Base-by-base conservation (phyloP, 2,329 filamentous ascomycete species). In the Penicillium verrucosum region DNA sequence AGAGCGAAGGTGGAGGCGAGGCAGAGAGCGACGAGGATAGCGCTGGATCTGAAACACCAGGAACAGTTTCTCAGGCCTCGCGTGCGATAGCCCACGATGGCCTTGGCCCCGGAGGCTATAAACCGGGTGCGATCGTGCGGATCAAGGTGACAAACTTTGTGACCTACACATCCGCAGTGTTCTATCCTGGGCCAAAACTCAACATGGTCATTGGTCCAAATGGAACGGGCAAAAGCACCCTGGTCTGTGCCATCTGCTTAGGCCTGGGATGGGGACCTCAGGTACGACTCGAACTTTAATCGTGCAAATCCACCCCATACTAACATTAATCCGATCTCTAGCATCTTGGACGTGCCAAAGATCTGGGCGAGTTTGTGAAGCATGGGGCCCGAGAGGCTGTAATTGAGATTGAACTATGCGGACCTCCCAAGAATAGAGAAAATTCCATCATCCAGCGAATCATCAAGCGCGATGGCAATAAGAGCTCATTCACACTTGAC, bases 121-220 rank as follows among this genome's bases (percentile, higher is more conserved):
- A 73, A 45, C 86, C 92, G 3, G 94, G 94, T 11, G 88, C 94
- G 10, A 95, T 99, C 64, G 86, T 97, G 47, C 85, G 92, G 36
- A 91, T 99, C 46, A 88, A 86, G 64, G 82, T 97, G 43, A 84
- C 82, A 47, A 90, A 97, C 74, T 99, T 99, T 66, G 91, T 99
- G 54, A 99, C 94, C 0, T 99, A 99, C 75, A 92, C 90, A 48
- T 86, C 88, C 51, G 93, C 92, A 54, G 92, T 96, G 63, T 97
- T 97, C 73, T 85, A 88, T 57, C 91, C 92, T 12, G 94, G 94
- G 0, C 93, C 94, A 0, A 93, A 90, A 70, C 75, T 99, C 68
- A 99, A 99, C 72, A 97, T 99, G 93, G 88, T 99, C 51, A 96
- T 99, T 65, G 94, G 94, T 0, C 94, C 94, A n/a, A 99, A 99